Evolutionary conservation across 2,329 filamentous ascomycete genomes (phyloP).

Genomic region (Eutypella sp.): DNA sequence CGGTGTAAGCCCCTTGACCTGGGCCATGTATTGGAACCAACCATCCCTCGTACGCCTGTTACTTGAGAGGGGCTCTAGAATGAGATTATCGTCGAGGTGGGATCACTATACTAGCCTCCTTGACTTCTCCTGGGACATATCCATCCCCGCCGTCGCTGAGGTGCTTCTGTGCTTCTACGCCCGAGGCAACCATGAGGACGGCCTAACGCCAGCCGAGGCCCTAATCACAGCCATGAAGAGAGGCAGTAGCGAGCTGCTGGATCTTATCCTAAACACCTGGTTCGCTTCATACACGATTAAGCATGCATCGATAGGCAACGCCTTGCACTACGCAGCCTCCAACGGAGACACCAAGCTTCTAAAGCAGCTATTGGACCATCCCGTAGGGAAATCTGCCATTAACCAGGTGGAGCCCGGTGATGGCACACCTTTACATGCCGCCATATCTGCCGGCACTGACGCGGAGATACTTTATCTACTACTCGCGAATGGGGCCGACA

Average conservation of each 20-base stretch:
- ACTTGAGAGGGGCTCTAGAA: not conserved
- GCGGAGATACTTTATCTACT: not conserved
- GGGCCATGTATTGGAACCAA: not conserved
- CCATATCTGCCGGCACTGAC: not conserved
- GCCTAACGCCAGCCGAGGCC: not conserved
- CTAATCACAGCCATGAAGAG: not conserved
- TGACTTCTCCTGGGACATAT: not conserved
- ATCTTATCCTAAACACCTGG: not conserved
- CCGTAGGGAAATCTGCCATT: not conserved
- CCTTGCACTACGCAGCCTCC: not conserved
- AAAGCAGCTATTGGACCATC: not conserved
- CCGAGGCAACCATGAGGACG: not conserved
- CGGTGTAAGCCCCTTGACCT: not conserved
- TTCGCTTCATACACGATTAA: not conserved
- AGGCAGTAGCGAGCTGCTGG: not conserved
- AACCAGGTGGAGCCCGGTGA: not conserved
- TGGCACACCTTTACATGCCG: not conserved
- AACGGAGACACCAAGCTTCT: not conserved
- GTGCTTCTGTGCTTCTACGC: not conserved
- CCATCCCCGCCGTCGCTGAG: not conserved
- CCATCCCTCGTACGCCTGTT: not conserved
- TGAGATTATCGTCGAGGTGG: not conserved
- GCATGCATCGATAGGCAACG: not conserved
- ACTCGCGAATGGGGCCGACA: not conserved
- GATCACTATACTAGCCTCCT: not conserved